Percentiles rank a stretch among this genome's conserved stretches.
phyloP scores from a whole-genome alignment of 805 yeast species.

The Lipomyces sp. region DNA sequence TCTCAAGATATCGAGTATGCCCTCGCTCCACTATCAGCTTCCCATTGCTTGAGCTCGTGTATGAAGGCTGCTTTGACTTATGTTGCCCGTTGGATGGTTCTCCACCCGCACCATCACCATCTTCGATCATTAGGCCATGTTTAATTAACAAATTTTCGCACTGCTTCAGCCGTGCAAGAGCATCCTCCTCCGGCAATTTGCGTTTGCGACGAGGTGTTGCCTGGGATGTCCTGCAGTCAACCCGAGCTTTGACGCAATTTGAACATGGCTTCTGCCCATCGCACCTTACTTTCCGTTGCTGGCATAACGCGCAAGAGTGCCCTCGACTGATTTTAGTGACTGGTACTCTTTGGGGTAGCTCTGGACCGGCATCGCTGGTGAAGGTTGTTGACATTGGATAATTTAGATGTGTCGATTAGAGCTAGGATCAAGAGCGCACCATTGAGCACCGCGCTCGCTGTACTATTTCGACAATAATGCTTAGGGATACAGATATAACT shows the following conservation, averaged over 20 bases:
- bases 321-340: no score
- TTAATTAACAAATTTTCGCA: not conserved
- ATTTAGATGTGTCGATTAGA: no score
- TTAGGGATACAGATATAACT: no score
- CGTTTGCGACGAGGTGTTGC: not conserved
- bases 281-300: not conserved
- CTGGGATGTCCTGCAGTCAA: not conserved
- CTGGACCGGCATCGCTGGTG: no score
- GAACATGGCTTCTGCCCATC: not conserved
- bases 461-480: no score
- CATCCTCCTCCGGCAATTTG: not conserved
- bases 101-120: not conserved
- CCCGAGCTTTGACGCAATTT: not conserved
- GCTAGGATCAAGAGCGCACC: no score
- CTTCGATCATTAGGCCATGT: not conserved
- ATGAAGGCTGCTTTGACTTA: not conserved
- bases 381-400: not conserved
- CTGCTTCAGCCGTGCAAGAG: not conserved
- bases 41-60: not conserved
- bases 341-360: no score
- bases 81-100: not conserved
- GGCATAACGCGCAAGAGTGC: conserved; percentile 4
- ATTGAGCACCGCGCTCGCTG: no score
- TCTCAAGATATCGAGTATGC: no score
- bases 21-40: no score